A percentile compares a stretch with the other conserved stretches of the same genome.
phyloP scores from a whole-genome alignment of 179 eudicot species.

The Sideroxylon spinosum region DNA sequence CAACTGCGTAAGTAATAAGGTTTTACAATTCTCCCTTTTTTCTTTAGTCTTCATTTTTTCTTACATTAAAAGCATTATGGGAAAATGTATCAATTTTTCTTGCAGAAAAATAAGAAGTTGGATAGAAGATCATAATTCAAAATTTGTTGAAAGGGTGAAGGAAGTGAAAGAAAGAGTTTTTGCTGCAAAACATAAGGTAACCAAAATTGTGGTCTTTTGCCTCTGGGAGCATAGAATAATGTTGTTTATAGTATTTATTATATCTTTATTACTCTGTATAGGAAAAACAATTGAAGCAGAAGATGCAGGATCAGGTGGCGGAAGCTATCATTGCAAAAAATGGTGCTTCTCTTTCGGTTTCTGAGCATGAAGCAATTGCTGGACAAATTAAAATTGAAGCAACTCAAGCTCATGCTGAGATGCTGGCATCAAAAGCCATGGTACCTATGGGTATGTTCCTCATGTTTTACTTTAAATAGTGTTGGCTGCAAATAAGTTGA shows the following conservation, averaged over 20 bases:
- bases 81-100: not conserved
- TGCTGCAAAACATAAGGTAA: slow-evolving; percentile 68
- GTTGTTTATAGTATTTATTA: not conserved
- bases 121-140: slow-evolving; percentile 56
- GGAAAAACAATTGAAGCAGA: slow-evolving; percentile 62
- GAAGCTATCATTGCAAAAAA: slow-evolving; percentile 46
- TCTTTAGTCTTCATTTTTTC: not conserved
- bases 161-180: slow-evolving; percentile 48
- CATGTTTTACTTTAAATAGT: not conserved
- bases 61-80: not conserved
- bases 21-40: not conserved
- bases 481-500: not conserved
- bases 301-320: slow-evolving; percentile 54
- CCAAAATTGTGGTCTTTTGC: slow-evolving; percentile 10
- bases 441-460: slow-evolving; percentile 46
- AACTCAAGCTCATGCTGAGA: slow-evolving; percentile 47
- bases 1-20: slow-evolving; percentile 36
- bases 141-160: slow-evolving; percentile 44
- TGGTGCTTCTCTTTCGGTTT: slow-evolving; percentile 51
- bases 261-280: slow-evolving; percentile 26
- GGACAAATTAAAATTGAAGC: slow-evolving; percentile 41
- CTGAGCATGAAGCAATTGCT: slow-evolving; percentile 54
- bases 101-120: slow-evolving; percentile 61
- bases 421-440: slow-evolving; percentile 37
- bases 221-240: not conserved